phyloP scores from a whole-genome alignment of 2,329 filamentous ascomycete genomes.

The Trichoderma simmonsii region DNA sequence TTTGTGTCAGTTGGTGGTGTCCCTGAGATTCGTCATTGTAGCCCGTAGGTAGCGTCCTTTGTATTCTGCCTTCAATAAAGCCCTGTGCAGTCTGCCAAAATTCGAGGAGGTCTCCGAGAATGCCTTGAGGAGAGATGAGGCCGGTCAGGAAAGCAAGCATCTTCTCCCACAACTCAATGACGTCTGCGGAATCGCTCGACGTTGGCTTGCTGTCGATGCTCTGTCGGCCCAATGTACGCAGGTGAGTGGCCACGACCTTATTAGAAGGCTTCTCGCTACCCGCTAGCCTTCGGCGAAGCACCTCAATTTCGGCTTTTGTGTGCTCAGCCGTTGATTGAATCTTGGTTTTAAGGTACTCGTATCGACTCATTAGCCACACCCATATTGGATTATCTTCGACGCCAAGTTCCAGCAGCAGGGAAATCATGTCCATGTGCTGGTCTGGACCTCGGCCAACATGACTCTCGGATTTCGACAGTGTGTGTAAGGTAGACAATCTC shows the following conservation, averaged over 20 bases:
- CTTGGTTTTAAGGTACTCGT: conserved; percentile 83
- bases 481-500: conserved; percentile 67
- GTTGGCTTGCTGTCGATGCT: conserved; percentile 57
- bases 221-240: conserved; percentile 70
- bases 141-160: conserved; percentile 70
- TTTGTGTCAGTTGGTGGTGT: conserved; percentile 74
- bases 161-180: conserved; percentile 92
- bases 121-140: conserved; percentile 73
- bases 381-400: conserved; percentile 96
- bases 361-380: conserved; percentile 89
- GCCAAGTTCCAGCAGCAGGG: conserved; percentile 84
- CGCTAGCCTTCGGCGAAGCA: conserved; percentile 77
- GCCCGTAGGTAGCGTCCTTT: conserved; percentile 73
- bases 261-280: conserved; percentile 68
- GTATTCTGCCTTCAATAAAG: conserved; percentile 83
- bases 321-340: conserved; percentile 78
- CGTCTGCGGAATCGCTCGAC: conserved; percentile 72
- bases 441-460: conserved; percentile 62
- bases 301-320: conserved; percentile 88
- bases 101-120: conserved; percentile 84
- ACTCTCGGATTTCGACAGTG: conserved; percentile 48
- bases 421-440: conserved; percentile 85
- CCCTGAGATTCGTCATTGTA: conserved; percentile 76
- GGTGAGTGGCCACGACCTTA: conserved; percentile 67
- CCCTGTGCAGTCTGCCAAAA: conserved; percentile 92